Evolutionary conservation across 2,329 filamentous ascomycete species (phyloP), one percentile per base, ranked within the genome.

Genomic region (Thyridium curvatum): DNA sequence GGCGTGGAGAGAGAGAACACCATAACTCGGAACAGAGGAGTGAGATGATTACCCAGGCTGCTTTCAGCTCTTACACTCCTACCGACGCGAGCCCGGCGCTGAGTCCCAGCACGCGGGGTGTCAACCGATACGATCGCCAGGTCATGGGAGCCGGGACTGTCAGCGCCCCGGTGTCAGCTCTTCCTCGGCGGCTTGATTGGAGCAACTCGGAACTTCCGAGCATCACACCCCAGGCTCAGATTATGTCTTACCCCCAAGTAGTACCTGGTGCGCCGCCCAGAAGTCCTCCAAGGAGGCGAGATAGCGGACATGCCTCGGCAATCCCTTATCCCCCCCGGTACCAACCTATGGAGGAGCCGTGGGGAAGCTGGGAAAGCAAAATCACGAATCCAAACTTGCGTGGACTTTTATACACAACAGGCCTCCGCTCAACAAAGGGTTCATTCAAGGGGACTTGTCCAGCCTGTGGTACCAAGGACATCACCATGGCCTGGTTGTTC

Each of bases 401-500:
- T 6, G n/a, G 21, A 4, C n/a, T 36, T 6, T 26, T 36, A 12
- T 36, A 36, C 14, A 36, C 34, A 3, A 18, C 34, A 15, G 34
- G 34, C 5, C 30, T 30, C 26, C 12, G 18, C 34, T 13, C 13
- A 13, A 15, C 18, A 17, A 36, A 29, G 14, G 34, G 18, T 10
- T 8, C 34, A 16, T 36, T 36, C 34, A 36, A 16, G 8, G 34
- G 34, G 10, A 7, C 14, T 5, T 36, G 34, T 14, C 16, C 13
- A 9, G 18, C 30, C 14, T 36, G 34, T 14, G 34, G n/a, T 10
- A 15, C 21, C 3, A 14, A 26, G 12, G 21, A 36, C 14, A 16
- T 16, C n/a, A 29, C 34, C 3, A 18, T 36, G 21, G 34, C 34
- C 26, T 36, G 34, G 34, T 26, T 36, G 4, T 36, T 36, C 34